phyloP scores from a whole-genome alignment of 805 yeast genomes.

The Kazachstania viticola region DNA sequence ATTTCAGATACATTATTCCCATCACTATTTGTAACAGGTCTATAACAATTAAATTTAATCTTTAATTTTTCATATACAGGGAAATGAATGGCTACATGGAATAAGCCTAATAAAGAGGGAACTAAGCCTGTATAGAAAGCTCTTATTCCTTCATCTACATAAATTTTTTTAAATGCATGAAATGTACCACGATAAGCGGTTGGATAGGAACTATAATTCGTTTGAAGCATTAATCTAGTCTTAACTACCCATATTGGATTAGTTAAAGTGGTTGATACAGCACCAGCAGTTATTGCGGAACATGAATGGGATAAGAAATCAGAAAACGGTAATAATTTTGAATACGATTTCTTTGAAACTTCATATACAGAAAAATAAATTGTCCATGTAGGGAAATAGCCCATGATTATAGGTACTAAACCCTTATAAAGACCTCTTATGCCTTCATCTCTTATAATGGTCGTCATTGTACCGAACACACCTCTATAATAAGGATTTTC shows the following conservation, averaged over 20 bases:
- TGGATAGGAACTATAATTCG: conserved; percentile 22
- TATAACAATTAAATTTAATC: conserved; percentile 30
- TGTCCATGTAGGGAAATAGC: conserved; percentile 97
- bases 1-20: conserved; percentile 11
- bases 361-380: conserved; percentile 89
- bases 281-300: conserved; percentile 81
- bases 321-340: conserved; percentile 28
- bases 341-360: conserved; percentile 49
- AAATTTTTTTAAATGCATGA: conserved; percentile 78
- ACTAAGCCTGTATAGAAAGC: conserved; percentile 84
- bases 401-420: conserved; percentile 79
- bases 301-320: conserved; percentile 32
- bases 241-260: conserved; percentile 98
- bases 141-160: conserved; percentile 59
- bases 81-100: conserved; percentile 93
- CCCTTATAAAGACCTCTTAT: conserved; percentile 79
- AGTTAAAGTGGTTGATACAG: conserved; percentile 69
- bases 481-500: conserved; percentile 40
- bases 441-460: conserved; percentile 72
- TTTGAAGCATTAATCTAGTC: conserved; percentile 85
- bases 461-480: conserved; percentile 47
- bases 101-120: conserved; percentile 80
- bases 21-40: conserved; percentile 6
- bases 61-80: conserved; percentile 85
- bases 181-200: conserved; percentile 52